These are phyloP conservation scores for Oryza coarctata DNA, from an alignment of 176 grass and related monocot genomes.

Conservation along the genomic window DNA sequence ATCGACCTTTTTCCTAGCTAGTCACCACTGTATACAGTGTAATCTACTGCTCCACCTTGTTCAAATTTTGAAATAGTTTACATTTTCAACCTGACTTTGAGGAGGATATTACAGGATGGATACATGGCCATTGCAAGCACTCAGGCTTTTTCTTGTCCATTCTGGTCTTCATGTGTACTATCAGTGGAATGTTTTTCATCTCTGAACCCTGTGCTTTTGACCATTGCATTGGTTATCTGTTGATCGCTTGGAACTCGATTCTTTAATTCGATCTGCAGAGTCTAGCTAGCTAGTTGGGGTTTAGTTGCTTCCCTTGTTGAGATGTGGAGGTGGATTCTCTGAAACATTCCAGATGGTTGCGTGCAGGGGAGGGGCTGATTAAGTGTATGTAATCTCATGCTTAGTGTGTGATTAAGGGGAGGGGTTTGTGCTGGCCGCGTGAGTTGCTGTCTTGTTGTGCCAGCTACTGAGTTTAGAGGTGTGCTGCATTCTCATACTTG, in stretches of 20 bases:
- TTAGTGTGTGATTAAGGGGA: slow-evolving; percentile 47
- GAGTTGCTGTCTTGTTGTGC: slow-evolving; percentile 50
- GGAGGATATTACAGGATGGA: not conserved
- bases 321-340: not conserved
- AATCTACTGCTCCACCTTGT: slow-evolving; percentile 26
- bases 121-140: slow-evolving; percentile 13
- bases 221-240: not conserved
- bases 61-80: slow-evolving; percentile 39
- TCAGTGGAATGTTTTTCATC: not conserved
- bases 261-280: not conserved
- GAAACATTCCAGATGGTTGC: slow-evolving; percentile 21
- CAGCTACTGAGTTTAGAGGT: slow-evolving; percentile 43
- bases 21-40: slow-evolving; percentile 34
- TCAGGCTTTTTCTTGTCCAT: not conserved
- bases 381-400: slow-evolving; percentile 40
- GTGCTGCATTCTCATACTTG: not conserved
- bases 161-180: not conserved
- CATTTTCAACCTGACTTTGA: not conserved
- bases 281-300: not conserved
- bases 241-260: not conserved
- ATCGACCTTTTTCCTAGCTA: slow-evolving; percentile 12
- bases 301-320: not conserved
- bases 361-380: slow-evolving; percentile 35
- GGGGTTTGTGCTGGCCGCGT: slow-evolving; percentile 49
- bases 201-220: not conserved